Evolutionary conservation across 345 rosid genomes (phyloP).

Genomic region (Anacardium occidentale): DNA sequence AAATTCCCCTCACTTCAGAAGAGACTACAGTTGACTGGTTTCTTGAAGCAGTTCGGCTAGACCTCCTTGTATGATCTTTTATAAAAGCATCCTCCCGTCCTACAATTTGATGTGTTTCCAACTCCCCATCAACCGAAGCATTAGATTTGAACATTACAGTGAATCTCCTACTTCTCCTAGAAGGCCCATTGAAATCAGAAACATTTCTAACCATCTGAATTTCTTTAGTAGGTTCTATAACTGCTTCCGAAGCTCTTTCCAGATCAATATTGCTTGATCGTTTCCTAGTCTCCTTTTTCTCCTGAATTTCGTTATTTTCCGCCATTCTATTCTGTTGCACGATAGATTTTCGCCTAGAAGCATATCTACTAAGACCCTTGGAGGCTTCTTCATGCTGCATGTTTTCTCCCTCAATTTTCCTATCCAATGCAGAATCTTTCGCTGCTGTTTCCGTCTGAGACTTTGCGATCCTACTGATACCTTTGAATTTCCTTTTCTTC

Average conservation of each 20-base stretch:
- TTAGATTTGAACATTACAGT: conserved; percentile 8
- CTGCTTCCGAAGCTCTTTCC: conserved; percentile 13
- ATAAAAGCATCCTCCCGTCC: neutral
- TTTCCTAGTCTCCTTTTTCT: conserved; percentile 18
- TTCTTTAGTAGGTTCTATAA: conserved; percentile 15
- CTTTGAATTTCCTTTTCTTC: neutral
- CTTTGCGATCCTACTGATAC: conserved; percentile 9
- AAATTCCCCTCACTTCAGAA: conserved; percentile 8
- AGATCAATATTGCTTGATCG: conserved; percentile 5
- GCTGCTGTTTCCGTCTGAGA: neutral
- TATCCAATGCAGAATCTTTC: conserved; percentile 12
- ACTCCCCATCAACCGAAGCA: neutral
- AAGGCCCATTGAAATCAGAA: neutral
- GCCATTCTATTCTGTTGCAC: conserved; percentile 9
- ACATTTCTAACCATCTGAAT: conserved; percentile 12
- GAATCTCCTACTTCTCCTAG: conserved; percentile 32
- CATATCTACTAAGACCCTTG: conserved; percentile 8
- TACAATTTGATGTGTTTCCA: conserved; percentile 10
- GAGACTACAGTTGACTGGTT: conserved; percentile 1
- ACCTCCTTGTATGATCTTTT: conserved; percentile 7
- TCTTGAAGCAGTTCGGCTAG: conserved; percentile 18
- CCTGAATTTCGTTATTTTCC: conserved; percentile 10
- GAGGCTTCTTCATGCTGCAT: conserved; percentile 16
- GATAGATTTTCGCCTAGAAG: conserved; percentile 24
- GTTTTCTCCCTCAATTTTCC: conserved; percentile 11